These are phyloP conservation scores for Xylaria sp. DNA, from an alignment of 2,329 filamentous ascomycete genomes.

Conservation along the genomic window DNA sequence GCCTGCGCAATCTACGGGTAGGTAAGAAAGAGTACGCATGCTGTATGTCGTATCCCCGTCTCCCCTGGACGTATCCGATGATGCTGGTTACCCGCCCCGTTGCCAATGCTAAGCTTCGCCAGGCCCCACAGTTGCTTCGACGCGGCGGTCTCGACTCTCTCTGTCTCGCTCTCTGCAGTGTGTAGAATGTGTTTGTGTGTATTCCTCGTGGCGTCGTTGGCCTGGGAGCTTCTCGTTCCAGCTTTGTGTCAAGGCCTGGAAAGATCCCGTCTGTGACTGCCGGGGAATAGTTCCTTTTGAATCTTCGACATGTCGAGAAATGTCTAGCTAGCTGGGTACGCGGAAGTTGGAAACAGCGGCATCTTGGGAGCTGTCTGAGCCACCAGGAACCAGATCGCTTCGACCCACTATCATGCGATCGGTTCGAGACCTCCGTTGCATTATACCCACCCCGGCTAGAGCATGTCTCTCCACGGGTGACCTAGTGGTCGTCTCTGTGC, in stretches of 20 bases:
- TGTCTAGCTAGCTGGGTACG: neutral
- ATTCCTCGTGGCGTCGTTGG: constrained; percentile 19
- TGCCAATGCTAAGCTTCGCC: neutral
- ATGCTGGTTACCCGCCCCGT: neutral
- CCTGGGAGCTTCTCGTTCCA: constrained; percentile 7
- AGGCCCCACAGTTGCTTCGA: neutral
- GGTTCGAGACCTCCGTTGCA: neutral
- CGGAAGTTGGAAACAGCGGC: too few relatives aligned
- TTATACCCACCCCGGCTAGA: neutral
- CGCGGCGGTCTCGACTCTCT: too few relatives aligned
- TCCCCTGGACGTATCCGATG: neutral
- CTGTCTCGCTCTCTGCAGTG: neutral
- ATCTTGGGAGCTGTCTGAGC: neutral
- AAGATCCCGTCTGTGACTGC: constrained; percentile 1
- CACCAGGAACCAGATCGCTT: neutral
- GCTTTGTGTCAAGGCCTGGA: constrained; percentile 20
- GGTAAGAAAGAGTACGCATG: neutral
- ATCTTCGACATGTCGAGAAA: neutral
- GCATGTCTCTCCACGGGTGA: neutral
- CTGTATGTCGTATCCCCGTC: constrained; percentile 1
- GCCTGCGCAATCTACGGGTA: neutral
- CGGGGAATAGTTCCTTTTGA: neutral
- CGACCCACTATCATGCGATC: neutral
- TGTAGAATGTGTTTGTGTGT: neutral
- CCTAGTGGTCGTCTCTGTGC: neutral